Conservation (phyloP, 2,329 filamentous ascomycete species). For the Hymenoscyphus fructigenus region DNA sequence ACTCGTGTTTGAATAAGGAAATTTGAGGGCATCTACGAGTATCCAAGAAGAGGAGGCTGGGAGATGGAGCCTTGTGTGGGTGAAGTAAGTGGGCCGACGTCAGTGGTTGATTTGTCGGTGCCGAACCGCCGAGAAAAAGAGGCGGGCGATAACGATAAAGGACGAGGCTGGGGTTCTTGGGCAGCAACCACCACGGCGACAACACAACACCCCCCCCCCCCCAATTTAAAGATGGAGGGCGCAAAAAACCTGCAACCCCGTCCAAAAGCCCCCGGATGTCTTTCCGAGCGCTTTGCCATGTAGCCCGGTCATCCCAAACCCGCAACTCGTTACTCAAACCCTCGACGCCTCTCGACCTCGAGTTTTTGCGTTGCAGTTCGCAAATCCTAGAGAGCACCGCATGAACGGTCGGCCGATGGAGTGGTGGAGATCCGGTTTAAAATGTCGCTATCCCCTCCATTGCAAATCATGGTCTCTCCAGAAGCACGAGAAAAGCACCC, state of each 20-base stretch:
- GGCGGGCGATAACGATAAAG: slow-evolving; percentile 3
- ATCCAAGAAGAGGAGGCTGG: slow-evolving; percentile 1
- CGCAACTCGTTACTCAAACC: not conserved
- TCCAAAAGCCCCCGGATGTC: not conserved
- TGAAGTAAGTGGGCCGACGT: not conserved
- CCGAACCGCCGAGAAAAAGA: not conserved
- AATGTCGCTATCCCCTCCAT: not conserved
- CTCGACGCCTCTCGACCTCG: not conserved
- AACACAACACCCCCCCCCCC: not conserved
- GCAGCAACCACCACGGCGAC: not conserved
- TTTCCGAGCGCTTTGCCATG: not conserved
- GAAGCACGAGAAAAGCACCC: not conserved
- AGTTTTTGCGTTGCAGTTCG: not conserved
- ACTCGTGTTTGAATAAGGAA: slow-evolving; percentile 1
- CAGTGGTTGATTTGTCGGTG: not conserved
- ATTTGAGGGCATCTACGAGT: not conserved
- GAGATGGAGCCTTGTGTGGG: not conserved
- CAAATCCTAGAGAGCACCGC: not conserved
- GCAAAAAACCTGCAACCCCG: not conserved
- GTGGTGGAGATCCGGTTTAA: too few species aligned
- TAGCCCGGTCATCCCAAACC: not conserved
- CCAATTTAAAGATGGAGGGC: not conserved
- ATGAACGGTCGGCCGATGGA: not conserved
- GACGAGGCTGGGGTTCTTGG: slow-evolving; percentile 4
- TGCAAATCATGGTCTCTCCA: not conserved